Evolutionary conservation across 257 asterid species (phyloP).

Genomic region (Fraxinus americana): DNA sequence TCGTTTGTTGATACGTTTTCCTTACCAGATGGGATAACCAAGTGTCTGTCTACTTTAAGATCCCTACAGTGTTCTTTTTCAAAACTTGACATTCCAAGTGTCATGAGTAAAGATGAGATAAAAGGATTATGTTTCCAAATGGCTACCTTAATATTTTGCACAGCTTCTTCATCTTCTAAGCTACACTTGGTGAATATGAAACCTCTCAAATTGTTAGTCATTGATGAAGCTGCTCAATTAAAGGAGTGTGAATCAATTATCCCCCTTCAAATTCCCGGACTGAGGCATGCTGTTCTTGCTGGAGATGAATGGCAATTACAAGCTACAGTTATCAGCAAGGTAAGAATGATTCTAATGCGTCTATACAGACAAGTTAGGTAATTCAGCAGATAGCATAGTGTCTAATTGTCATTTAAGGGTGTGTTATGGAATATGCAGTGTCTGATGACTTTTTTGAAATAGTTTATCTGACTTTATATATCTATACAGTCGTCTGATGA

Average conservation of each 20-base stretch:
- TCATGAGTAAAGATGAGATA: neutral
- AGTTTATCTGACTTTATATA: neutral
- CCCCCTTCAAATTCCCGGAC: conserved; percentile 50
- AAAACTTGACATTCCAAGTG: conserved; percentile 34
- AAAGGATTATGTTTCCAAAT: conserved; percentile 40
- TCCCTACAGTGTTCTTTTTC: conserved; percentile 36
- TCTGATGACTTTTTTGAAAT: neutral
- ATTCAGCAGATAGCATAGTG: neutral
- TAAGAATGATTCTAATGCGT: conserved; percentile 10
- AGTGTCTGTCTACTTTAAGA: conserved; percentile 32
- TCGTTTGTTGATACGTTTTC: conserved; percentile 16
- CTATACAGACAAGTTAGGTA: neutral
- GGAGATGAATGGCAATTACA: conserved; percentile 67
- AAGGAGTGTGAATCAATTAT: conserved; percentile 59
- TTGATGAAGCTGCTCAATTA: conserved; percentile 70
- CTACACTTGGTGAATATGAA: conserved; percentile 33
- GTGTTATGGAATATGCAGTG: neutral
- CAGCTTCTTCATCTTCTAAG: conserved; percentile 48
- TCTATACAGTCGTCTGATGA: conserved; percentile 40
- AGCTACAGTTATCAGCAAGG: conserved; percentile 57
- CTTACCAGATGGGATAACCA: conserved; percentile 22
- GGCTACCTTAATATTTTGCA: conserved; percentile 59
- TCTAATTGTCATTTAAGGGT: no score
- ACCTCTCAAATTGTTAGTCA: conserved; percentile 46
- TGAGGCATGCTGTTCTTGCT: conserved; percentile 50